These are phyloP conservation scores for Hyaloraphidium curvatum DNA, from an alignment of 192 early-diverging fungal species.

Conservation along the genomic window DNA sequence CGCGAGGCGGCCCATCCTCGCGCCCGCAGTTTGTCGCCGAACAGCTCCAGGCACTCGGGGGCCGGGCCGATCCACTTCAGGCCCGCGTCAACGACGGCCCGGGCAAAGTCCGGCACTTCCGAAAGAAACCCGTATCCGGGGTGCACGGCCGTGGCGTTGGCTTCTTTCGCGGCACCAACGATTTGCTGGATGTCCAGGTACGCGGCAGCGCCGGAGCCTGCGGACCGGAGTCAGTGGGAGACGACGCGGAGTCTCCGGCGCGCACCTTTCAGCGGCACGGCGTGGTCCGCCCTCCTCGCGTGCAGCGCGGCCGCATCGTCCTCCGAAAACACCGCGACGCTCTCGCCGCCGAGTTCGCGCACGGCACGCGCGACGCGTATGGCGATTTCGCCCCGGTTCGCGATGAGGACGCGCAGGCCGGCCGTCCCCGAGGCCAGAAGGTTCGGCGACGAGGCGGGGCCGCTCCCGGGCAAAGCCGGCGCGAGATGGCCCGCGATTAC, in stretches of 20 bases:
- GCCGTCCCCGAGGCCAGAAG: not conserved
- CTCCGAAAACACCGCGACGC: not conserved
- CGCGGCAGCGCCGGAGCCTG: constrained; percentile 2
- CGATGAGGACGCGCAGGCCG: constrained; percentile 6
- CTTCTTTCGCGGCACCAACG: constrained; percentile 20
- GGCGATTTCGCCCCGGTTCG: constrained; percentile 14
- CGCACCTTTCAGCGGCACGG: no score
- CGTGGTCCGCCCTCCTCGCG: not conserved
- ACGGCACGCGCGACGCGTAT: not conserved
- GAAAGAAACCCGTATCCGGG: constrained; percentile 42
- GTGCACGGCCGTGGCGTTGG: constrained; percentile 35
- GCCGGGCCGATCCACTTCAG: constrained; percentile 35
- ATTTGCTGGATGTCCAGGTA: constrained; percentile 32
- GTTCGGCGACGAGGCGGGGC: no score
- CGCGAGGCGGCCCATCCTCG: no score
- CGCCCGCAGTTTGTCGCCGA: no score
- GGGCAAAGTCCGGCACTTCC: constrained; percentile 37
- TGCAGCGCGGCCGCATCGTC: not conserved
- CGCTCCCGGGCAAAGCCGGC: no score
- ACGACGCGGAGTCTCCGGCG: no score
- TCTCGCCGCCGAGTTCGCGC: not conserved
- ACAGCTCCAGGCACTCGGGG: no score
- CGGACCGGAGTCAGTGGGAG: no score
- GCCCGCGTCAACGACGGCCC: constrained; percentile 20
- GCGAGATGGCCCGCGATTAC: no score